Evolutionary conservation across 169 alveolate genomes (phyloP).

Genomic region (Plasmodium gallinaceum): DNA sequence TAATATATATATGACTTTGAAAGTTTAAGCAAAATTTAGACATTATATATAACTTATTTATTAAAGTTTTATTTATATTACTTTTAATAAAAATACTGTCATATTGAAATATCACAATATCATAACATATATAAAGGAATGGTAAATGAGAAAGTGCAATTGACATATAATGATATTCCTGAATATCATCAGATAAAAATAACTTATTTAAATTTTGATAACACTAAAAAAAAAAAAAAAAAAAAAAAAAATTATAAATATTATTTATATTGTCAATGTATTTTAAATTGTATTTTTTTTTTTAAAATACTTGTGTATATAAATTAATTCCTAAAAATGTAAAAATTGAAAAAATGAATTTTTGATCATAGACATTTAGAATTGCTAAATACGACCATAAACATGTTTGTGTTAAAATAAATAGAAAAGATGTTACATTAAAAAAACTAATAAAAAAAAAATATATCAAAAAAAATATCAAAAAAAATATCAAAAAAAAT

Average conservation of each 20-base stretch:
- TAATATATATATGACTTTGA: neutral
- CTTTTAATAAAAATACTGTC: conserved; percentile 74
- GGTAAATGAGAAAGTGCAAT: conserved; percentile 75
- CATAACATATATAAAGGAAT: conserved; percentile 67
- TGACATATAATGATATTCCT: conserved; percentile 73
- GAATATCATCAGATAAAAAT: conserved; percentile 61
- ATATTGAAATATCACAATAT: conserved; percentile 71
- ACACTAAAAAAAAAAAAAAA: conserved; percentile 30
- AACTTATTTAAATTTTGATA: conserved; percentile 53
- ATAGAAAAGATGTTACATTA: conserved; percentile 68
- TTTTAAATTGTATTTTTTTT: neutral
- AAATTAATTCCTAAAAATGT: conserved; percentile 67
- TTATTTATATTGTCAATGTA: too few relatives aligned
- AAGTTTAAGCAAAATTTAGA: too few relatives aligned
- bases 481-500: neutral
- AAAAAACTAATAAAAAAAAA: conserved; percentile 24
- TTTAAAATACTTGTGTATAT: conserved; percentile 65
- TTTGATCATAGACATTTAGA: conserved; percentile 59
- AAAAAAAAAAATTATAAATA: neutral
- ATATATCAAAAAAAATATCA: neutral
- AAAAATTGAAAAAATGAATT: conserved; percentile 49
- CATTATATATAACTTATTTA: neutral
- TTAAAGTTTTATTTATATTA: conserved; percentile 1
- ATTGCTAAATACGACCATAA: conserved; percentile 70
- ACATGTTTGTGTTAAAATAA: conserved; percentile 66